Evolutionary conservation across 2,329 filamentous ascomycete species (phyloP), one percentile per base, ranked within the genome.

Genomic region (Arthrobotrys megalospora): DNA sequence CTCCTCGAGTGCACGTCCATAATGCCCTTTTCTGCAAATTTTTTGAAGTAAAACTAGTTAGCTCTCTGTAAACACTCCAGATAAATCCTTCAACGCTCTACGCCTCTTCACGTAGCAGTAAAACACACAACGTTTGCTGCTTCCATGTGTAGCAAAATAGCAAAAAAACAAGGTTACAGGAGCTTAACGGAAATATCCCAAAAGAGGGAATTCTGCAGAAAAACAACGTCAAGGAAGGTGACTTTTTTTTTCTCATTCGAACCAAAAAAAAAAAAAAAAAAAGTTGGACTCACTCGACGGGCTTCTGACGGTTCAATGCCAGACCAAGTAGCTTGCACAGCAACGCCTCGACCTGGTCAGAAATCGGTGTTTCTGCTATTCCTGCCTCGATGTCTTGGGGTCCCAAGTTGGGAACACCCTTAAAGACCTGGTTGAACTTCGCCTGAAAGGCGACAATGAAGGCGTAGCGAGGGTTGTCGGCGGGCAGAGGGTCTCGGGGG

Each of bases 381-480:
- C 96, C 96, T 84, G 89, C 88, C 85, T 99, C 96, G 79, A 99
- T 89, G 85, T 99, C 96, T 85, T 99, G 95, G 11, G 96, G 96
- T 21, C 96, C 96, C 81, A 97, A 93, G 83, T 97, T 93, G 80
- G 93, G 88, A 41, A 97, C 88, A 36, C 93, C 96, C 85, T 94
- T 92, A 81, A 99, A 96, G 78, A 90, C 92, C 78, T 97, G 94
- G 85, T 89, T 91, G 85, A 99, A 98, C 83, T 96, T 93, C 85
- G 92, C 92, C 84, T 95, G 91, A 86, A 98, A 99, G 93, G 97
- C 97, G 81, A 98, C 93, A 85, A 99, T 93, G 86, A 99, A 97
- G 93, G 76, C 76, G 28, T 72, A 79, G 4, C 76, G 45, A 6
- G 68, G 69, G 41, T 79, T 73, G 14, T 79, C 76, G 12, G 72